Percentiles rank a stretch among this genome's conserved stretches.
These are phyloP conservation scores for Tetrastigma voinierianum DNA, from an alignment of 164 flowering plant species.

Conservation along the genomic window DNA sequence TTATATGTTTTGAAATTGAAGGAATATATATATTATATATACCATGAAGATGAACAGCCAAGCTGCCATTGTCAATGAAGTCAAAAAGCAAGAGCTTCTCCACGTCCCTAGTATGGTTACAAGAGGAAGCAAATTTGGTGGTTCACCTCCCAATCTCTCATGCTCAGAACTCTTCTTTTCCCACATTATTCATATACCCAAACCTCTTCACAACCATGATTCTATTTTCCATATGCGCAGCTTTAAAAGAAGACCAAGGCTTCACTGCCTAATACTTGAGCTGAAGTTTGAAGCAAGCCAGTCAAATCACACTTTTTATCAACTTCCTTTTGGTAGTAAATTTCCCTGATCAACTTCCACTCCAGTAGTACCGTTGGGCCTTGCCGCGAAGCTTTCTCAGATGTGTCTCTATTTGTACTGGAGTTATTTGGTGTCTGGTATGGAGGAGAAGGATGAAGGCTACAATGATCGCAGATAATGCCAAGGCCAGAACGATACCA, in stretches of 20 bases:
- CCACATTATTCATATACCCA: slow-evolving; percentile 73
- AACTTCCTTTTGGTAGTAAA: slow-evolving; percentile 60
- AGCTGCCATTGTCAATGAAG: slow-evolving; percentile 55
- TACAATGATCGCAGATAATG: slow-evolving; percentile 17
- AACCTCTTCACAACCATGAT: slow-evolving; percentile 78
- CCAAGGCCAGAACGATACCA: slow-evolving; percentile 15
- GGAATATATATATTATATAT: slow-evolving; percentile 3
- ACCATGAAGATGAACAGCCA: slow-evolving; percentile 78
- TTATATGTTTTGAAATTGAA: too few relatives aligned
- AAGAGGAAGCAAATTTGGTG: slow-evolving; percentile 73
- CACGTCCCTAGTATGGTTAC: slow-evolving; percentile 79
- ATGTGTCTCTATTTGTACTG: neutral
- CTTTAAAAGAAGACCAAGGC: slow-evolving; percentile 81
- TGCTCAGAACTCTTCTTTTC: slow-evolving; percentile 80
- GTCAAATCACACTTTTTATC: slow-evolving; percentile 55
- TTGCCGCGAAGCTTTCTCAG: neutral
- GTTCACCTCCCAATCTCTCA: slow-evolving; percentile 68
- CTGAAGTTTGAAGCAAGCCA: slow-evolving; percentile 75
- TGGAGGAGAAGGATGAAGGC: slow-evolving; percentile 19
- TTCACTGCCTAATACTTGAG: slow-evolving; percentile 74
- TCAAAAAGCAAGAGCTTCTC: slow-evolving; percentile 80
- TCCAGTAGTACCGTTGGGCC: slow-evolving; percentile 2
- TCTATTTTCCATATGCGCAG: slow-evolving; percentile 51
- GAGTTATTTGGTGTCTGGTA: neutral
- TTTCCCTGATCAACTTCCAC: slow-evolving; percentile 25